A percentile compares a stretch with the other conserved stretches of the same genome.
These are phyloP conservation scores for Fusarium nanum DNA, from an alignment of 2,329 filamentous ascomycete genomes.

Conservation along the genomic window DNA sequence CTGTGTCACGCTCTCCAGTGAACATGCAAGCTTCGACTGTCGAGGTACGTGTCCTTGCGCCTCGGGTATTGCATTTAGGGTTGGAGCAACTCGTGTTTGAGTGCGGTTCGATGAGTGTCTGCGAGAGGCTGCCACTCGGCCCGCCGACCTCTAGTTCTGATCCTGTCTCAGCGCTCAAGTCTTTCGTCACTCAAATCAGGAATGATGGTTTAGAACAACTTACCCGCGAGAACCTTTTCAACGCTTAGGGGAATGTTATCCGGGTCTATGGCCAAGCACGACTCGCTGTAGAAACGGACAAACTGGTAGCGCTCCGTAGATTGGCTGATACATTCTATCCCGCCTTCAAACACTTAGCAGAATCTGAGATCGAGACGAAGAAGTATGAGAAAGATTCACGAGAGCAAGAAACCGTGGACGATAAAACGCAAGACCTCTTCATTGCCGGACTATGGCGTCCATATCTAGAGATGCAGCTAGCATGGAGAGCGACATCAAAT, in stretches of 20 bases:
- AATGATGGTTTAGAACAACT: rapidly evolving
- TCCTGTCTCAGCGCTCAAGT: not conserved
- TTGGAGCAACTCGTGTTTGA: not conserved
- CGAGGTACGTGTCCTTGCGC: not conserved
- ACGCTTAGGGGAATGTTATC: not conserved
- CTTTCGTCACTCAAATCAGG: not conserved
- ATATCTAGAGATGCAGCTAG: constrained; percentile 8
- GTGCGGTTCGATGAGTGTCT: not conserved
- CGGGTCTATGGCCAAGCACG: not conserved
- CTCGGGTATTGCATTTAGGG: not conserved
- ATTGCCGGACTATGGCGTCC: constrained; percentile 25
- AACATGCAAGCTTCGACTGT: not conserved
- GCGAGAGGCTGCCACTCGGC: not conserved
- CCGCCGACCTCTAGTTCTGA: not conserved
- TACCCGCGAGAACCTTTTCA: not conserved
- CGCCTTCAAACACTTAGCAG: not conserved
- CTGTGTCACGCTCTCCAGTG: not conserved
- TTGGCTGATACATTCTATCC: not conserved
- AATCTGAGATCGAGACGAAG: rapidly evolving
- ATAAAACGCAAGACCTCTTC: not conserved
- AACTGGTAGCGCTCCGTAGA: not conserved
- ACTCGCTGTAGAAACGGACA: not conserved
- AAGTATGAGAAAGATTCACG: not conserved
- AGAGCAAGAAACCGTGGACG: not conserved
- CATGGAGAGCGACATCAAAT: constrained; percentile 23